Conservation (phyloP, 108 stramenopile genomes). For the Cylindrotheca fusiformis region DNA sequence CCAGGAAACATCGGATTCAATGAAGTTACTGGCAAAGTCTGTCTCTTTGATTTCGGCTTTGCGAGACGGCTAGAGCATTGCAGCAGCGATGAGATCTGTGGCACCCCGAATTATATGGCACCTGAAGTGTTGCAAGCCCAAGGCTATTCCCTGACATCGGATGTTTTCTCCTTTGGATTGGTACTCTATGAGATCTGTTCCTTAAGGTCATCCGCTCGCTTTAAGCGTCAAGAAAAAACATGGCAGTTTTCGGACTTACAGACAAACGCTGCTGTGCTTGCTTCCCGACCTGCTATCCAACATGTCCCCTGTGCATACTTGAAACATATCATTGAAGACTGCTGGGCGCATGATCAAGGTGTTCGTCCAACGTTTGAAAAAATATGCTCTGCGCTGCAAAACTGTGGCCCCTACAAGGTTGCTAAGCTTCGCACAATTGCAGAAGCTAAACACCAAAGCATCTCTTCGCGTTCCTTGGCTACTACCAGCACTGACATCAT, state of each 20-base stretch:
- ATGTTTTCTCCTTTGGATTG: constrained; percentile 51
- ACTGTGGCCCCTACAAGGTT: too few relatives aligned
- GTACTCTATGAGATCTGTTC: constrained; percentile 11
- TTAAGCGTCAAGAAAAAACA: too few relatives aligned
- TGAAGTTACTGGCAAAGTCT: constrained; percentile 21
- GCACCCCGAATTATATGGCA: constrained; percentile 50
- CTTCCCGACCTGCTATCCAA: constrained; percentile 3
- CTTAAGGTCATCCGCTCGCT: constrained; percentile 16
- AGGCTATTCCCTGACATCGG: constrained; percentile 36
- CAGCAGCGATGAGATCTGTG: constrained; percentile 12
- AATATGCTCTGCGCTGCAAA: background rate
- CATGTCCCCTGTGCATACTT: constrained; percentile 2
- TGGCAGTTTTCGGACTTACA: background rate
- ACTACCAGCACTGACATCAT: too few relatives aligned
- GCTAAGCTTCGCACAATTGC: too few relatives aligned
- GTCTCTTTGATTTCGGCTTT: constrained; percentile 64
- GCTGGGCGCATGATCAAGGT: constrained; percentile 24
- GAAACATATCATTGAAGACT: constrained; percentile 18
- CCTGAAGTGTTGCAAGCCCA: constrained; percentile 39
- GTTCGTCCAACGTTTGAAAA: too few relatives aligned
- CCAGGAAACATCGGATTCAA: constrained; percentile 71
- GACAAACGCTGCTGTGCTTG: background rate
- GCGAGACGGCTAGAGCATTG: constrained; percentile 28
- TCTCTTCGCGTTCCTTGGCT: too few relatives aligned
- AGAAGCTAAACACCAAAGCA: too few relatives aligned